Evolutionary conservation across 2,329 filamentous ascomycete genomes (phyloP), one percentile per base, ranked within the genome.

Genomic region (Pezicula neosporulosa): DNA sequence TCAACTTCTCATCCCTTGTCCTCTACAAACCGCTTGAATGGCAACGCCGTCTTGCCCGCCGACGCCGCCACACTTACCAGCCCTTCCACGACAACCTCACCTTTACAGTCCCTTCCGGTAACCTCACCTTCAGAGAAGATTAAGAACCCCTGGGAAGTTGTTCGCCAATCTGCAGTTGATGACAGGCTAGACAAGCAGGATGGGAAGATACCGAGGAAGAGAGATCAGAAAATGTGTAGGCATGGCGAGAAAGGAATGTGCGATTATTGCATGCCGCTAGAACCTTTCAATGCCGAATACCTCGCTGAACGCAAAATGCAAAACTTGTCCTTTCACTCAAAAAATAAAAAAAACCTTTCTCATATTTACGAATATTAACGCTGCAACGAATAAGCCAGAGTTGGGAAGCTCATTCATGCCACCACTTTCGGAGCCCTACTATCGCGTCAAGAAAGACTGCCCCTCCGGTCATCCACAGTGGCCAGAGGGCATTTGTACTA

Each of bases 191-290:
- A 99, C 70, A 90, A 83, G 71, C 80, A 86, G 59, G 87, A 94
- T 76, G 94, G 94, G 59, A 99, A 96, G 74, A 96, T 97, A 47
- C 75, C 83, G 18, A 79, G 92, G 56, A 81, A 81, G 55, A 80
- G 80, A 52, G 90, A 96, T 67, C 68, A 73, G 52, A 89, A 89
- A 67, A 94, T 99, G 91, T 99, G 94, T 74, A 86, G 90, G 56
- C 94, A 99, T 68, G 93, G 93, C 1, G 86, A 88, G 47, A 97
- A 96, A 72, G 94, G 94, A 68, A 99, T 99, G 94, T 99, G 94
- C 71, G 94, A 99, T 72, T 95, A 97, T 72, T 99, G 94, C 74
- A 96, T 96, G 83, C 95, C 95, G 0, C 74, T 97, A 47, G 94
- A 99, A 65, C 94, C 94, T 1, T 99, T 96, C 70, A 86, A 95